A percentile compares a stretch with the other conserved stretches of the same genome.
Conservation (phyloP, 192 early-diverging fungal genomes). For the Pilaira anomala region DNA sequence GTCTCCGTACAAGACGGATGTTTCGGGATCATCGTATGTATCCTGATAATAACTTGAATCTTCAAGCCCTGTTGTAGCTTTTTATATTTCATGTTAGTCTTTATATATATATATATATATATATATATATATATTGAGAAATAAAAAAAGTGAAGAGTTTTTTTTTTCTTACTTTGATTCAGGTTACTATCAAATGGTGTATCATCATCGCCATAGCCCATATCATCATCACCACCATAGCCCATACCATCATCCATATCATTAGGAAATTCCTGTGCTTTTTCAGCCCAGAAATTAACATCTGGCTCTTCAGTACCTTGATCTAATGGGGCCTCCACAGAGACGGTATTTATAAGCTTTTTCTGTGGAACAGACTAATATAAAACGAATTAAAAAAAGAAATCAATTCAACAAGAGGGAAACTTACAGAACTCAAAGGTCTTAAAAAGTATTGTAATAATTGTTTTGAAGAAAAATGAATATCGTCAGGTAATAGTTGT, state of each 20-base stretch:
- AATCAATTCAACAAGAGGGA: not conserved
- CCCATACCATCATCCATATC: not conserved
- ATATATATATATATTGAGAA: not conserved
- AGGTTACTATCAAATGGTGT: constrained; percentile 25
- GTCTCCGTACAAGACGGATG: constrained; percentile 34
- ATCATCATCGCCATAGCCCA: constrained; percentile 23
- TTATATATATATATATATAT: not conserved
- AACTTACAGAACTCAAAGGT: constrained; percentile 43
- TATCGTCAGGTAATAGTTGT: constrained; percentile 83
- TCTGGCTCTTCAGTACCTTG: constrained; percentile 33
- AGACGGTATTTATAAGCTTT: not conserved
- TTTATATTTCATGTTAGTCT: not conserved
- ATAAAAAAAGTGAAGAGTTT: not conserved
- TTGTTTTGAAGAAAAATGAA: constrained; percentile 59
- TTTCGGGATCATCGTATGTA: constrained; percentile 35
- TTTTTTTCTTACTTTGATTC: constrained; percentile 31
- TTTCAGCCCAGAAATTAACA: constrained; percentile 44
- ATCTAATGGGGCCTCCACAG: not conserved
- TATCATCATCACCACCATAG: not conserved
- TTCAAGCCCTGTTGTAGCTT: constrained; percentile 24
- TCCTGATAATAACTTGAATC: constrained; percentile 41
- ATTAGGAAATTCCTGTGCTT: not conserved
- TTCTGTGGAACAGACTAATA: not conserved
- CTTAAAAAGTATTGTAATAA: constrained; percentile 51
- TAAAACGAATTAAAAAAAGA: not conserved